Conservation (phyloP, 78 protist genomes). For the Dictyostelium capitatum region DNA sequence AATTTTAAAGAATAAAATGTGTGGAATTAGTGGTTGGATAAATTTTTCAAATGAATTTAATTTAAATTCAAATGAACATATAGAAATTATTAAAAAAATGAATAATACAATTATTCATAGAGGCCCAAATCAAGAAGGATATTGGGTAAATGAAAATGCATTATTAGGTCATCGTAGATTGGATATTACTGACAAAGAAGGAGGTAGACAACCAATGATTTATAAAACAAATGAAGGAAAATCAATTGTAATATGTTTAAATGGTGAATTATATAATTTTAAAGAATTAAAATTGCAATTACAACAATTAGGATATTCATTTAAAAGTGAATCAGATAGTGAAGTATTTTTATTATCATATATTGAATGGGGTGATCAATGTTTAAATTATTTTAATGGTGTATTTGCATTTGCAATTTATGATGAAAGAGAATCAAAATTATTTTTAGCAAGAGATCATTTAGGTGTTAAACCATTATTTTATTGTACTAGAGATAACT, state of each 20-base stretch:
- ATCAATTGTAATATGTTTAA: not conserved
- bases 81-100: not conserved
- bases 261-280: not conserved
- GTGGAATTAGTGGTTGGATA: not conserved
- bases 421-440: not conserved
- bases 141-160: not conserved
- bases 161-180: not conserved
- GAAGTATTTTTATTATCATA: not conserved
- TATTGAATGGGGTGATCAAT: not conserved
- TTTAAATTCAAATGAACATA: not conserved
- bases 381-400: not conserved
- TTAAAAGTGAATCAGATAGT: not conserved
- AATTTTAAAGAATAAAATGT: not conserved
- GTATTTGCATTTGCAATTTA: not conserved
- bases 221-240: not conserved
- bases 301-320: not conserved
- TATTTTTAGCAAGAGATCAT: not conserved
- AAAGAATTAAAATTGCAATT: not conserved
- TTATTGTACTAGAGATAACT: not conserved
- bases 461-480: not conserved
- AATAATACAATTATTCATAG: not conserved
- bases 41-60: not conserved
- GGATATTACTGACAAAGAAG: not conserved
- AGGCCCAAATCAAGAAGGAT: not conserved
- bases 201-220: not conserved